Percentiles rank a stretch among this genome's conserved stretches.
Conservation (phyloP, 805 yeast species). For the Wickerhamomyces sydowiorum region DNA sequence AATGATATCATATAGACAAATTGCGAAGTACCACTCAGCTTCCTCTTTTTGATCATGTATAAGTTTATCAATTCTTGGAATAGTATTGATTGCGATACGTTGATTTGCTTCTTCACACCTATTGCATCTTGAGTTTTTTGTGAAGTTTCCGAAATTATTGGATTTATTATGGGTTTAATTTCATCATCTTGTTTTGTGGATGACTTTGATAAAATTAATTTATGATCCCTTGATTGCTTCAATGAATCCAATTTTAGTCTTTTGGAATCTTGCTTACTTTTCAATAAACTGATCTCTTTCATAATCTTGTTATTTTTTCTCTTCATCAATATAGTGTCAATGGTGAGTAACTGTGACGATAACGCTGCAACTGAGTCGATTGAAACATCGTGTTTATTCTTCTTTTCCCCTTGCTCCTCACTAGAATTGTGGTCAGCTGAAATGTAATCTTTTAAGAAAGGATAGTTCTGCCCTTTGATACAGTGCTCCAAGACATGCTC, state of each 20-base stretch:
- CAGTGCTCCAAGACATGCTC: constrained; percentile 11
- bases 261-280: background rate
- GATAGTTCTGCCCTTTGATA: constrained; percentile 9
- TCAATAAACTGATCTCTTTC: constrained; percentile 5
- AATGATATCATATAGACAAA: constrained; percentile 15
- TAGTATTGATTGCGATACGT: constrained; percentile 15
- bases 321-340: constrained; percentile 16
- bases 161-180: background rate
- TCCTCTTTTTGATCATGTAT: constrained; percentile 14
- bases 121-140: constrained; percentile 7
- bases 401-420: constrained; percentile 4
- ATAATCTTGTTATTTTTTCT: constrained; percentile 9
- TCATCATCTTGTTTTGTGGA: background rate
- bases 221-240: background rate
- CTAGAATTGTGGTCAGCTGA: no score
- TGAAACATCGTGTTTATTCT: background rate
- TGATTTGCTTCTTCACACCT: constrained; percentile 16
- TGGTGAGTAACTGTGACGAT: constrained; percentile 17
- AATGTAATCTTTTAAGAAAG: constrained; percentile 9
- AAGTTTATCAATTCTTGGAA: constrained; percentile 20
- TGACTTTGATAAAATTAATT: background rate
- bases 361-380: constrained; percentile 16
- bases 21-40: constrained; percentile 7
- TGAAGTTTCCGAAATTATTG: background rate
- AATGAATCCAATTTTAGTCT: background rate